A percentile compares a stretch with the other conserved stretches of the same genome.
Conservation (phyloP, 768 basidiomycete genomes). For the Panaeolus papilionaceus region DNA sequence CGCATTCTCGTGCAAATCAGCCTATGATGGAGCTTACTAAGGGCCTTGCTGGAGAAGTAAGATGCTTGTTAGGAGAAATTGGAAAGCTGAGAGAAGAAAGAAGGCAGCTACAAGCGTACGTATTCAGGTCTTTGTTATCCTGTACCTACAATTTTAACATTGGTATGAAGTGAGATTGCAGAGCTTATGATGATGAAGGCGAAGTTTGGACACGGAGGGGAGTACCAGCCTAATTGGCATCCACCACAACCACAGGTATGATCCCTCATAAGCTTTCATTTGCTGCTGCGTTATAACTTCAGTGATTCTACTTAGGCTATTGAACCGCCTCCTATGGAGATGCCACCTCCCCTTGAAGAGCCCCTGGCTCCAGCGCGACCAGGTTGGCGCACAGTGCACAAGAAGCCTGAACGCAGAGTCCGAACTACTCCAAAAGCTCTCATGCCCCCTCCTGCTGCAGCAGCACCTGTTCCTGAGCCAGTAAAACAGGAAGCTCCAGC, state of each 20-base stretch:
- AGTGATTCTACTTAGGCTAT: slow-evolving; percentile 35
- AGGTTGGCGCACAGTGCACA: slow-evolving; percentile 78
- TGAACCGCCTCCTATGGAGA: slow-evolving; percentile 41
- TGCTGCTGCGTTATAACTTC: neutral
- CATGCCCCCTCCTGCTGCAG: slow-evolving; percentile 45
- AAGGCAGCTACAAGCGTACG: slow-evolving; percentile 77
- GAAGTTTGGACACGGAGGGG: slow-evolving; percentile 82
- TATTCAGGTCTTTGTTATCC: slow-evolving; percentile 24
- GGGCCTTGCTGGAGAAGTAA: slow-evolving; percentile 79
- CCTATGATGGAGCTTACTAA: slow-evolving; percentile 81
- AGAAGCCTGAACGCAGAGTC: slow-evolving; percentile 61
- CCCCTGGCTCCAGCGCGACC: slow-evolving; percentile 61
- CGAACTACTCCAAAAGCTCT: slow-evolving; percentile 49
- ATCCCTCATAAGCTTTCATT: slow-evolving; percentile 13
- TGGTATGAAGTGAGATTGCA: slow-evolving; percentile 71
- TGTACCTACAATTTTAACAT: slow-evolving; percentile 12
- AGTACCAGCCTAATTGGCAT: slow-evolving; percentile 78
- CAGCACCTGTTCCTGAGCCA: slow-evolving; percentile 47
- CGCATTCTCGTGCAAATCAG: slow-evolving; percentile 25
- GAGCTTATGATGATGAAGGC: slow-evolving; percentile 84
- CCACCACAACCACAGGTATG: slow-evolving; percentile 67
- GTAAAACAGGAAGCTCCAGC: slow-evolving; percentile 67
- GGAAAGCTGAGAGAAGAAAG: slow-evolving; percentile 82
- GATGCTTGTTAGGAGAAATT: slow-evolving; percentile 79
- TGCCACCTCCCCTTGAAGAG: slow-evolving; percentile 54